A percentile compares a stretch with the other conserved stretches of the same genome.
Conservation (phyloP, 2,329 filamentous ascomycete genomes). For the Cordyceps javanica region DNA sequence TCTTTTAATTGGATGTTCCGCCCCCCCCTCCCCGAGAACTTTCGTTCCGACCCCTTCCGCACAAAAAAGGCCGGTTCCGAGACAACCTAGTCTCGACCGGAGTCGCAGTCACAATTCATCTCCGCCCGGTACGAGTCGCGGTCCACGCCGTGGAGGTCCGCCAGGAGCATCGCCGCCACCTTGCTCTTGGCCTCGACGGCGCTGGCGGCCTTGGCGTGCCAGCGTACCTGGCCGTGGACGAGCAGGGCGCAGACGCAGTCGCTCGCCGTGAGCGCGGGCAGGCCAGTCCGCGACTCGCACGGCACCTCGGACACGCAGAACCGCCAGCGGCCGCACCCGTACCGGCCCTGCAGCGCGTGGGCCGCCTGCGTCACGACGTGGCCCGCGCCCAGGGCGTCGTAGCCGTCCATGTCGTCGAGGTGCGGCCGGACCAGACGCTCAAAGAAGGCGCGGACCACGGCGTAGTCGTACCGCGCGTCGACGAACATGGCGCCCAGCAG, state of each 20-base stretch:
- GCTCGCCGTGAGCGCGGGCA: constrained; percentile 32
- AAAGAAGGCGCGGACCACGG: constrained; percentile 71
- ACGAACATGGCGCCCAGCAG: constrained; percentile 89
- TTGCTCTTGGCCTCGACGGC: constrained; percentile 67
- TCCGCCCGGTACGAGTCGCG: constrained; percentile 51
- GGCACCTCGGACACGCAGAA: constrained; percentile 43
- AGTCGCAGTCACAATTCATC: constrained; percentile 60
- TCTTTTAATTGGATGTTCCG: not conserved
- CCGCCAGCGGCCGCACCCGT: constrained; percentile 58
- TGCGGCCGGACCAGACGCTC: constrained; percentile 64
- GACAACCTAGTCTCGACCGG: not conserved
- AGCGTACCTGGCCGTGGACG: constrained; percentile 66
- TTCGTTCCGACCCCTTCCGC: too few relatives aligned
- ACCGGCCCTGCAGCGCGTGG: constrained; percentile 55
- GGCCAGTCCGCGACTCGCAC: constrained; percentile 34
- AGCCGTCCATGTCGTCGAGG: constrained; percentile 78
- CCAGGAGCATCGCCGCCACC: constrained; percentile 55
- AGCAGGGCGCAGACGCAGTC: constrained; percentile 66
- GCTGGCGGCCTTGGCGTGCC: constrained; percentile 54
- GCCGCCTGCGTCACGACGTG: constrained; percentile 75
- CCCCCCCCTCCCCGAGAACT: too few relatives aligned
- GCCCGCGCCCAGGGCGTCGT: constrained; percentile 79
- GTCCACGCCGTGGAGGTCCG: constrained; percentile 36
- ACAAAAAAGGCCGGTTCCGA: too few relatives aligned
- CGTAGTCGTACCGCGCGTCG: constrained; percentile 75